Conservation (phyloP, 83 land plant species). For the Picea abies region DNA sequence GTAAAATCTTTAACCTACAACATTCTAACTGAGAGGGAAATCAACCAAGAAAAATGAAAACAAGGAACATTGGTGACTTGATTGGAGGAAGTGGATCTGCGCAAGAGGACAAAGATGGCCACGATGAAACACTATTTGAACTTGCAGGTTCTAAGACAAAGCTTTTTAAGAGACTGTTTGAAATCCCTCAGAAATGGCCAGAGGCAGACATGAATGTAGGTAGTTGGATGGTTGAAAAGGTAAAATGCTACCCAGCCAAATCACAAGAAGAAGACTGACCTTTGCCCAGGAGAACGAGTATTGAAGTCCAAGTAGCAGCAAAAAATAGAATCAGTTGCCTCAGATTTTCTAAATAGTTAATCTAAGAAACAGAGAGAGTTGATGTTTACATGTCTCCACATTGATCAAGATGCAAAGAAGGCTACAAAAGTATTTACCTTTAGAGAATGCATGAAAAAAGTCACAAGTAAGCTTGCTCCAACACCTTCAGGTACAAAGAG, state of each 20-base stretch:
- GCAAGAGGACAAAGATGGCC: neutral
- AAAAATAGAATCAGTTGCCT: neutral
- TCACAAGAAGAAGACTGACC: neutral
- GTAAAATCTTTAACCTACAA: no score
- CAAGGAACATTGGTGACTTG: constrained; percentile 7
- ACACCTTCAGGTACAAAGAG: constrained; percentile 22
- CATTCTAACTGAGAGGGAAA: constrained; percentile 11
- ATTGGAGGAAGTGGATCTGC: constrained; percentile 5
- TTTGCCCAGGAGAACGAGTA: neutral
- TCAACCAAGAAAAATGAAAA: constrained; percentile 4
- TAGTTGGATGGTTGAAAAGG: neutral
- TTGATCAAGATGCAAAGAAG: neutral
- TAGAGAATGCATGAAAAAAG: constrained; percentile 62
- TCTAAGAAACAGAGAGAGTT: neutral
- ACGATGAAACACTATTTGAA: neutral
- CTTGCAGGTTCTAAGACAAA: no score
- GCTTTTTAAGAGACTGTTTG: neutral
- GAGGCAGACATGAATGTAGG: neutral
- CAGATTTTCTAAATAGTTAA: neutral
- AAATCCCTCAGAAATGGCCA: neutral
- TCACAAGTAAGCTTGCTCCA: constrained; percentile 57
- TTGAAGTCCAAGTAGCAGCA: neutral
- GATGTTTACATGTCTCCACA: neutral
- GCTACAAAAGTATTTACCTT: constrained; percentile 37
- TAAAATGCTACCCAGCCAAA: neutral